Percentiles rank a stretch among this genome's conserved stretches.
Conservation (phyloP, 257 asterid genomes). For the Gynochthodes officinalis region DNA sequence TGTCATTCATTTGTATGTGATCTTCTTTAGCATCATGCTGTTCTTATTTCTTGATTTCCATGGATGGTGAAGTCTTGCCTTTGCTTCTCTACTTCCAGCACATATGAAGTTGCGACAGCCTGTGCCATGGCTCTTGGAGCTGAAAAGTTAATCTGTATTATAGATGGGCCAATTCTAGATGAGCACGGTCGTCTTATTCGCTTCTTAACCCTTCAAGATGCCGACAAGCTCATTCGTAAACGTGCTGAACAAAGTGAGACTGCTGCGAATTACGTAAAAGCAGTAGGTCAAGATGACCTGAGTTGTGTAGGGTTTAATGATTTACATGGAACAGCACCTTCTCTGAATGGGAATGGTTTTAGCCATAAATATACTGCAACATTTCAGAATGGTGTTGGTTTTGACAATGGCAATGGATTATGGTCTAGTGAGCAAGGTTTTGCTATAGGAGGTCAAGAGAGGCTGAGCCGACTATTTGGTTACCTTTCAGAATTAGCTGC, state of each 20-base stretch:
- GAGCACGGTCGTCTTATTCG: slow-evolving; percentile 68
- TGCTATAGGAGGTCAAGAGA: slow-evolving; percentile 96
- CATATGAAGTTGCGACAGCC: slow-evolving; percentile 96
- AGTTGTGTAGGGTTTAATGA: slow-evolving; percentile 27
- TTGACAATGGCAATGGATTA: slow-evolving; percentile 82
- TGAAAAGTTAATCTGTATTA: slow-evolving; percentile 81
- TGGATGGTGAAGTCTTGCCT: slow-evolving; percentile 1
- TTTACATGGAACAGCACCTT: slow-evolving; percentile 30
- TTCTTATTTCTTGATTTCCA: background rate
- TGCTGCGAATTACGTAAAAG: slow-evolving; percentile 84
- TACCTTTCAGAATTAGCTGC: slow-evolving; percentile 95
- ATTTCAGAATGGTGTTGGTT: slow-evolving; percentile 96
- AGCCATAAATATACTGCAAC: slow-evolving; percentile 43
- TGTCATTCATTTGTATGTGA: background rate
- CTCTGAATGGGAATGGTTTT: slow-evolving; percentile 39
- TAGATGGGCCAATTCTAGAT: slow-evolving; percentile 86
- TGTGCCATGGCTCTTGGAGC: slow-evolving; percentile 94
- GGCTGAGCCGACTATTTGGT: slow-evolving; percentile 74
- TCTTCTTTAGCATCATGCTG: background rate
- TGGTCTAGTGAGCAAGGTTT: slow-evolving; percentile 92
- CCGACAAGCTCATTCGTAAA: slow-evolving; percentile 67
- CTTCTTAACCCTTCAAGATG: slow-evolving; percentile 82
- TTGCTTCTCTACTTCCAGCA: slow-evolving; percentile 43
- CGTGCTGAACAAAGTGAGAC: slow-evolving; percentile 84
- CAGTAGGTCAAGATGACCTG: slow-evolving; percentile 64